These are phyloP conservation scores for Lepiota venenata DNA, from an alignment of 768 basidiomycete genomes.

Conservation along the genomic window DNA sequence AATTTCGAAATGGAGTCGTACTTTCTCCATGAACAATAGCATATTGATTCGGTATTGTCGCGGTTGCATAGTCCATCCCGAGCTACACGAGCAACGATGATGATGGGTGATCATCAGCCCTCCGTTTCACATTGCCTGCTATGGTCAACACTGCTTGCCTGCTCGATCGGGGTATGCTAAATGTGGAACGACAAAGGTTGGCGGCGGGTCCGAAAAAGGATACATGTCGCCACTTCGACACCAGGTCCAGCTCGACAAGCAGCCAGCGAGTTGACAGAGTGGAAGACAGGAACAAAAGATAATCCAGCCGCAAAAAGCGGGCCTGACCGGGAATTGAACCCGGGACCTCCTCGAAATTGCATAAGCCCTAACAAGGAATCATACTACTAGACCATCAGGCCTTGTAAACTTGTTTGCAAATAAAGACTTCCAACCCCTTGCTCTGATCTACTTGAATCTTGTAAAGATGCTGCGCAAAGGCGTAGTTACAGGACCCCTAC, in stretches of 20 bases:
- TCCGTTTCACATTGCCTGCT: not conserved
- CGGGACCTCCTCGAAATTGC: slow-evolving; percentile 71
- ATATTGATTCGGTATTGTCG: too few species aligned
- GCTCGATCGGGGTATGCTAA: not conserved
- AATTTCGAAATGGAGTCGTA: too few species aligned
- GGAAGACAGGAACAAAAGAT: not conserved
- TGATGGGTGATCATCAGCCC: not conserved
- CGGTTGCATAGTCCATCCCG: not conserved
- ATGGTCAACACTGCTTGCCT: not conserved
- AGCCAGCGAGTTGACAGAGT: not conserved
- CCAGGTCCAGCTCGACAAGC: not conserved
- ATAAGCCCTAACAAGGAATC: slow-evolving; percentile 57
- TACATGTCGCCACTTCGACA: not conserved
- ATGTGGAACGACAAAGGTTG: not conserved
- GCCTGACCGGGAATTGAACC: slow-evolving; percentile 86
- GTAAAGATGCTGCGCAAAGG: slow-evolving; percentile 6
- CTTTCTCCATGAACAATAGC: too few species aligned
- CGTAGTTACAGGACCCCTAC: not conserved
- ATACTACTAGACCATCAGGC: slow-evolving; percentile 47
- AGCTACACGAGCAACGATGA: not conserved
- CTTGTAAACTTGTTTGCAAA: not conserved
- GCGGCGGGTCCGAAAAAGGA: not conserved
- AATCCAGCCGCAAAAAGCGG: slow-evolving; percentile 19
- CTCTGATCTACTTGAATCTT: not conserved
- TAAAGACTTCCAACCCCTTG: not conserved